A percentile compares a stretch with the other conserved stretches of the same genome.
Evolutionary conservation across 2,329 filamentous ascomycete genomes (phyloP).

Genomic region (Hypoxylon sp.): DNA sequence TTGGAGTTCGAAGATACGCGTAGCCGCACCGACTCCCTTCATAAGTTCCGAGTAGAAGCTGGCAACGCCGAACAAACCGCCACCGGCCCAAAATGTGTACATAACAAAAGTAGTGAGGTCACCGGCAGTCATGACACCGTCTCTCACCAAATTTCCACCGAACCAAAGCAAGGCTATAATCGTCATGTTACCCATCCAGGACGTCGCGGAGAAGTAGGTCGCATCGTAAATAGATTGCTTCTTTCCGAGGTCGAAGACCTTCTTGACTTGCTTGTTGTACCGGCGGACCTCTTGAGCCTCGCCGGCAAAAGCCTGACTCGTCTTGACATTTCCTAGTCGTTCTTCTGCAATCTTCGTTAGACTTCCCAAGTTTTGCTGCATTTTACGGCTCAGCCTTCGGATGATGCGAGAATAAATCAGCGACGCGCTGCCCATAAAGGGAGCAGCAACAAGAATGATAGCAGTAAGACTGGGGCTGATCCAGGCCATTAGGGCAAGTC

Average conservation of each 20-base stretch:
- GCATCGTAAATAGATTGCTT: conserved; percentile 89
- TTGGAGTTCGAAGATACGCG: conserved; percentile 93
- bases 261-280: conserved; percentile 92
- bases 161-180: conserved; percentile 91
- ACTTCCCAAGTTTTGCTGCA: conserved; percentile 92
- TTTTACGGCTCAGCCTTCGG: conserved; percentile 88
- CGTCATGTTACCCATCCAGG: conserved; percentile 96
- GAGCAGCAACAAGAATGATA: conserved; percentile 86
- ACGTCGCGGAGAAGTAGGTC: conserved; percentile 87
- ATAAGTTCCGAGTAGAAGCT: conserved; percentile 98
- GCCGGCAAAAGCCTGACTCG: conserved; percentile 94
- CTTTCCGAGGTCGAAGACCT: conserved; percentile 90
- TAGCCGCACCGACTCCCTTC: conserved; percentile 98
- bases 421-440: conserved; percentile 88
- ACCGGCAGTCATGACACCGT: conserved; percentile 86
- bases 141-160: conserved; percentile 89
- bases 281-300: conserved; percentile 90
- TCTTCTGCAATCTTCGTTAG: conserved; percentile 98
- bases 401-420: conserved; percentile 93
- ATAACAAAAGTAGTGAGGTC: conserved; percentile 97
- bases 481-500: conserved; percentile 94
- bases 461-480: conserved; percentile 91
- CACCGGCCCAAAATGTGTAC: conserved; percentile 90
- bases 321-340: conserved; percentile 95
- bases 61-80: conserved; percentile 91